Base-by-base conservation (phyloP, 2,329 filamentous ascomycete genomes). In the Cytospora mali region DNA sequence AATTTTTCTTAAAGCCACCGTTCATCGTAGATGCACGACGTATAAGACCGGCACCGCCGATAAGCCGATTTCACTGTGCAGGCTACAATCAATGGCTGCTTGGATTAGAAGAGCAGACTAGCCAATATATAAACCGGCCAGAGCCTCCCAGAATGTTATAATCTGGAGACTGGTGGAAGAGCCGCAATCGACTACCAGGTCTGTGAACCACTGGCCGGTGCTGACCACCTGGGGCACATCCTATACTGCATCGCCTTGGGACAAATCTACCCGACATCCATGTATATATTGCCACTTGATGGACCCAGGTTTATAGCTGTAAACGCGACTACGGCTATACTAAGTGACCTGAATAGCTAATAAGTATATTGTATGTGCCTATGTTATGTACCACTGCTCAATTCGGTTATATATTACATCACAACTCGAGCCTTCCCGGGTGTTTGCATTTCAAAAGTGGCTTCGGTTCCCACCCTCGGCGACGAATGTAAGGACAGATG, bases 391-490 rank as follows among this genome's bases (percentile, higher is more conserved):
- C 3, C 4, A 16, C 6, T 9, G n/a, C 29, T 9, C 16, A 27
- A 5, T 21, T 18, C 11, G 16, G 35, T 28, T 54, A 54, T 21
- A 11, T n/a, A 46, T n/a, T 46, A 46, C 13, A 60, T 35, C 35
- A 60, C 31, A n/a, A 51, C 50, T 27, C 58, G 58, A 35, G 46
- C 39, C 9, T 42, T 60, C 3, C 50, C 53, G 16, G 55, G 61
- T 7, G 60, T 52, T 42, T 62, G 46, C 39, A 60, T 31, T 28
- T 63, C 63, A 9, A 60, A 63, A 5, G 55, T 21, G 6, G 39
- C 48, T 6, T 39, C n/a, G 27, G 42, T 18, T 3, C 55, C 46
- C 7, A 11, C 6, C 49, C 55, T 56, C 2, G 48, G 56, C 14
- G 55, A 28, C 9, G 51, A n/a, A n/a, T 59, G 42, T 46, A 35